Percentiles rank a stretch among this genome's conserved stretches.
Evolutionary conservation across 352 stramenopile genomes (phyloP).

Genomic region (Stramenopiles sp.): DNA sequence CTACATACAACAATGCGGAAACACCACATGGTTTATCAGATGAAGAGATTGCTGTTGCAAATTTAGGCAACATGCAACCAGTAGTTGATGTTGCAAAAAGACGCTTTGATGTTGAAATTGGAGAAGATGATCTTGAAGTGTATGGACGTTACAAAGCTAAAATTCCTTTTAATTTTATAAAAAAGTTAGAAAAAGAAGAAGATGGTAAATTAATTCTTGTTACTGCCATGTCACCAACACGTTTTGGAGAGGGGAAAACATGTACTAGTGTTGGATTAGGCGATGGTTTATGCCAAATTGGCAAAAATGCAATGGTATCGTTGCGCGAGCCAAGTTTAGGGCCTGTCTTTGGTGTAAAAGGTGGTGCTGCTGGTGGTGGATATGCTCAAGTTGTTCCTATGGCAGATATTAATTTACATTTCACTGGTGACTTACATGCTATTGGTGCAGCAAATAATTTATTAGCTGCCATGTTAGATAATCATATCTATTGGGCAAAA

Average conservation of each 20-base stretch:
- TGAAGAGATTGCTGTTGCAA: not conserved
- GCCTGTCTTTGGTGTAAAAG: slow-evolving; percentile 96
- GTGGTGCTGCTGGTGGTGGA: slow-evolving; percentile 52
- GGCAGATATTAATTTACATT: slow-evolving; percentile 98
- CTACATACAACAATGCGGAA: not conserved
- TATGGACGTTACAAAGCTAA: slow-evolving; percentile 74
- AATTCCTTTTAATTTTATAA: slow-evolving; percentile 24
- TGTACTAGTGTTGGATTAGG: not conserved
- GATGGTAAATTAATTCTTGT: not conserved
- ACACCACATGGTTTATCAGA: not conserved
- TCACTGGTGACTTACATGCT: slow-evolving; percentile 95
- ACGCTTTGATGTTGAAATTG: too few relatives aligned
- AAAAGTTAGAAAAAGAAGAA: slow-evolving; percentile 21
- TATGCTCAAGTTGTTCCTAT: slow-evolving; percentile 78
- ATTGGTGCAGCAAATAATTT: slow-evolving; percentile 95
- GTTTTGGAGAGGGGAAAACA: not conserved
- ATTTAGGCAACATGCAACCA: not conserved
- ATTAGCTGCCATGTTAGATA: slow-evolving; percentile 88
- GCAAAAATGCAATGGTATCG: not conserved
- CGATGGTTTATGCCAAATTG: not conserved
- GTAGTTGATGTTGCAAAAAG: not conserved
- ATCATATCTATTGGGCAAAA: slow-evolving; percentile 79
- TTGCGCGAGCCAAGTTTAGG: slow-evolving; percentile 24
- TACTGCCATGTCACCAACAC: not conserved
- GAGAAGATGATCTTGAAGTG: slow-evolving; percentile 22